Evolutionary conservation across 1,284 basidiomycete species (phyloP).

Genomic region (Apiotrichum gamsii): DNA sequence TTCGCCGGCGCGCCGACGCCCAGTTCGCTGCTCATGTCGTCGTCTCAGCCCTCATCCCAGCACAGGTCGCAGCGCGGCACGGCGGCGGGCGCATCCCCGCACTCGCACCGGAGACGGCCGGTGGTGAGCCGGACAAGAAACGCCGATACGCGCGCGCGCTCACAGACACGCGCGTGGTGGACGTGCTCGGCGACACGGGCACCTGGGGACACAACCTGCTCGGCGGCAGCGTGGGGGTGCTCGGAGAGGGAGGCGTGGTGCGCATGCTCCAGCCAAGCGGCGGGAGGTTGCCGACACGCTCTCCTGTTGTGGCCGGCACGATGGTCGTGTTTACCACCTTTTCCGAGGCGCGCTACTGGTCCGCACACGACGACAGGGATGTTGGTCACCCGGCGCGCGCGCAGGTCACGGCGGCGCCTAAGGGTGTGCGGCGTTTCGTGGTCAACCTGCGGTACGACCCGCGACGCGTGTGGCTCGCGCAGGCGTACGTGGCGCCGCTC

Average conservation of each 20-base stretch:
- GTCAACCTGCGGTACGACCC: slow-evolving; percentile 11
- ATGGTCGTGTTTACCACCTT: slow-evolving; percentile 10
- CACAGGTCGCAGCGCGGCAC: background rate
- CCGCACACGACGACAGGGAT: background rate
- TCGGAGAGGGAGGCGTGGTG: background rate
- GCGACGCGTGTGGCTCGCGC: slow-evolving; percentile 7
- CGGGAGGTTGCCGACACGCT: background rate
- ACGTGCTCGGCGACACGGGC: slow-evolving; percentile 1
- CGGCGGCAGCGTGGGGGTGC: background rate
- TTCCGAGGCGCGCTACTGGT: too few relatives aligned
- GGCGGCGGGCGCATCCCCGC: slow-evolving; percentile 4
- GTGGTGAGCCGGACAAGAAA: background rate
- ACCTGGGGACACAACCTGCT: background rate
- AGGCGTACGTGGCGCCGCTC: slow-evolving; percentile 6
- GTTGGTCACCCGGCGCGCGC: slow-evolving; percentile 1
- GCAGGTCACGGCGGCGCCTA: slow-evolving; percentile 2
- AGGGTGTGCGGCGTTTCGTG: slow-evolving; percentile 5
- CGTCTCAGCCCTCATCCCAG: too few relatives aligned
- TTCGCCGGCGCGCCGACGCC: slow-evolving; percentile 4
- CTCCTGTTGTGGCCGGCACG: background rate
- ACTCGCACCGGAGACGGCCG: background rate
- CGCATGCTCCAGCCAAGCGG: slow-evolving; percentile 7
- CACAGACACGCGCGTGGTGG: slow-evolving; percentile 1
- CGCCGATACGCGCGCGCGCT: background rate
- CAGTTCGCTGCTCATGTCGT: slow-evolving; percentile 4